Conservation (phyloP, 2,329 filamentous ascomycete species). For the Monosporascus sp. region DNA sequence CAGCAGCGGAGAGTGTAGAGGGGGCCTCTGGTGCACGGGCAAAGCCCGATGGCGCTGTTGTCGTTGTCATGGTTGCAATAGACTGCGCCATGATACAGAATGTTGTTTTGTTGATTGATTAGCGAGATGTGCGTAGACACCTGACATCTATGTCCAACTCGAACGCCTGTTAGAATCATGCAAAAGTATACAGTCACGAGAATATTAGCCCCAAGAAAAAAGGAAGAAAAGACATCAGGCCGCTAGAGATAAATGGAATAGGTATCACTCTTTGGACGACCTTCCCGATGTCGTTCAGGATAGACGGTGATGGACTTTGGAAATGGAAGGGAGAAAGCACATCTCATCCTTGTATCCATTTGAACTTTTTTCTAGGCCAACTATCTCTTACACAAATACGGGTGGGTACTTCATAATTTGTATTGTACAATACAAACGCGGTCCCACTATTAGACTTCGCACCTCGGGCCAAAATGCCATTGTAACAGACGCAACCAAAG, state of each 20-base stretch:
- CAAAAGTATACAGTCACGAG: neutral
- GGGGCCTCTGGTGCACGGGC: conserved; percentile 11
- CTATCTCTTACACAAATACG: neutral
- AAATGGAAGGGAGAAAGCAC: neutral
- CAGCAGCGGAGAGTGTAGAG: conserved; percentile 21
- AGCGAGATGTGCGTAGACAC: neutral
- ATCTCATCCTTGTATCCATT: no score
- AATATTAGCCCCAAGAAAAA: neutral
- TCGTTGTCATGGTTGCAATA: conserved; percentile 4
- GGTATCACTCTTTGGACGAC: neutral
- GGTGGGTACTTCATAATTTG: neutral
- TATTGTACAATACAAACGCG: no score
- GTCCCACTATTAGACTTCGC: neutral
- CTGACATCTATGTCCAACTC: neutral
- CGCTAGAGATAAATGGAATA: neutral
- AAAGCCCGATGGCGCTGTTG: conserved; percentile 12
- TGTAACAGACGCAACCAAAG: neutral
- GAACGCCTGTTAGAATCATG: neutral
- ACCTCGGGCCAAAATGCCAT: neutral
- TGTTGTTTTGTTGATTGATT: neutral
- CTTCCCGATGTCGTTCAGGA: neutral
- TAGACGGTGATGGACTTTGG: no score
- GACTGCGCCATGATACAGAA: conserved; percentile 19
- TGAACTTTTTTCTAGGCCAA: neutral
- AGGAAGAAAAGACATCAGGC: neutral